Conservation (phyloP, 345 rosid species). For the Cochlearia excelsa region DNA sequence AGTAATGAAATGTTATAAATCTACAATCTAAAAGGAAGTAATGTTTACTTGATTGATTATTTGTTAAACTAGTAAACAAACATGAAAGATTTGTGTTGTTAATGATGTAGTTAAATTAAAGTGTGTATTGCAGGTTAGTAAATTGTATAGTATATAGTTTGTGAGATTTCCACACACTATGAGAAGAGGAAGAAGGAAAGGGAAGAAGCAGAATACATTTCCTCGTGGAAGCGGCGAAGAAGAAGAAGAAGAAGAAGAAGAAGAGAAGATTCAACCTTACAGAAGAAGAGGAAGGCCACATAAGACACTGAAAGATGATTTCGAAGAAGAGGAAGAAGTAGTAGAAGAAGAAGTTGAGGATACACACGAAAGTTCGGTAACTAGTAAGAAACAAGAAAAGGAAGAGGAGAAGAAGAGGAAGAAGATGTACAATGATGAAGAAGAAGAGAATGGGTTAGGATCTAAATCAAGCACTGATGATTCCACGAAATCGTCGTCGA, state of each 20-base stretch:
- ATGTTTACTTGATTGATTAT: constrained; percentile 4
- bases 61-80: background rate
- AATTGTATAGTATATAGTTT: constrained; percentile 4
- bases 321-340: constrained; percentile 43
- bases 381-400: constrained; percentile 43
- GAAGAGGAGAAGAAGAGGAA: constrained; percentile 58
- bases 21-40: background rate
- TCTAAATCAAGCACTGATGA: constrained; percentile 46
- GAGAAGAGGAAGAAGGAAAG: constrained; percentile 69
- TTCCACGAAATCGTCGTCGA: constrained; percentile 31
- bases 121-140: background rate
- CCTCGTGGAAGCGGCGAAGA: constrained; percentile 50
- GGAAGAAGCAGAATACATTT: constrained; percentile 54
- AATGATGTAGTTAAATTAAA: background rate
- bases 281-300: constrained; percentile 74
- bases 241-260: constrained; percentile 62
- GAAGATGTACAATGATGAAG: constrained; percentile 42
- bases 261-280: constrained; percentile 51
- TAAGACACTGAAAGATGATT: constrained; percentile 50
- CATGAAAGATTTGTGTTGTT: background rate
- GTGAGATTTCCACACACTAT: constrained; percentile 15
- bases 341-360: constrained; percentile 32
- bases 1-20: background rate
- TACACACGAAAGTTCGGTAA: constrained; percentile 28
- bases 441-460: constrained; percentile 48